Percentiles rank a stretch among this genome's conserved stretches.
Conservation (phyloP, 2,329 filamentous ascomycete species). For the Xylaria multiplex region DNA sequence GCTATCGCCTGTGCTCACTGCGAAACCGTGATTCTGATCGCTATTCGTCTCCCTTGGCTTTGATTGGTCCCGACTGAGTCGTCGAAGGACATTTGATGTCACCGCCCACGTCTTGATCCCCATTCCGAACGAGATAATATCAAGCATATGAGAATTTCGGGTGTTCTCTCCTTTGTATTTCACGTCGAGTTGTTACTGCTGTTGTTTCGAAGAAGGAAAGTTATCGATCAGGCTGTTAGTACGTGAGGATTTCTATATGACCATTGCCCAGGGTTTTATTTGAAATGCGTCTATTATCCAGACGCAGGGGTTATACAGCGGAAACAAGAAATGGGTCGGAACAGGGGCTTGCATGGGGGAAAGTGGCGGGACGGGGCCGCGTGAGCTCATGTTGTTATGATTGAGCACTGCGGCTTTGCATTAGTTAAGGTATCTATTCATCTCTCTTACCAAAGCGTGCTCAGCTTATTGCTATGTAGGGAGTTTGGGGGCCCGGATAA, state of each 20-base stretch:
- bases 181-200: not conserved
- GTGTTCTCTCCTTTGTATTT: not conserved
- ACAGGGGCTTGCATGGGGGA: not conserved
- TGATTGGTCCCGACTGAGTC: conserved; percentile 23
- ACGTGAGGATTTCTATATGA: conserved; percentile 18
- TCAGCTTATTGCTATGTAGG: not conserved
- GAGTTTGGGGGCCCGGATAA: conserved; percentile 13
- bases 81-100: conserved; percentile 35
- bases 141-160: conserved; percentile 26
- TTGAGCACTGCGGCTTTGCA: conserved; percentile 1
- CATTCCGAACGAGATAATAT: conserved; percentile 32
- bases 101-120: conserved; percentile 35
- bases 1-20: conserved; percentile 17
- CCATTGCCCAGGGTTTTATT: conserved; percentile 21
- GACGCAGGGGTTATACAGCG: conserved; percentile 13
- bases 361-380: conserved; percentile 16
- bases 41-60: conserved; percentile 3
- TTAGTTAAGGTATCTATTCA: not conserved
- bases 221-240: conserved; percentile 1
- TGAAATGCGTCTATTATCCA: conserved; percentile 20
- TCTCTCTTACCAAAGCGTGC: no score
- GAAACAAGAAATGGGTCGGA: conserved; percentile 19
- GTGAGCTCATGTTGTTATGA: conserved; percentile 18
- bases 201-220: not conserved
- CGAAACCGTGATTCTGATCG: conserved; percentile 8